Conservation (phyloP, 257 asterid species). For the Gynochthodes officinalis region DNA sequence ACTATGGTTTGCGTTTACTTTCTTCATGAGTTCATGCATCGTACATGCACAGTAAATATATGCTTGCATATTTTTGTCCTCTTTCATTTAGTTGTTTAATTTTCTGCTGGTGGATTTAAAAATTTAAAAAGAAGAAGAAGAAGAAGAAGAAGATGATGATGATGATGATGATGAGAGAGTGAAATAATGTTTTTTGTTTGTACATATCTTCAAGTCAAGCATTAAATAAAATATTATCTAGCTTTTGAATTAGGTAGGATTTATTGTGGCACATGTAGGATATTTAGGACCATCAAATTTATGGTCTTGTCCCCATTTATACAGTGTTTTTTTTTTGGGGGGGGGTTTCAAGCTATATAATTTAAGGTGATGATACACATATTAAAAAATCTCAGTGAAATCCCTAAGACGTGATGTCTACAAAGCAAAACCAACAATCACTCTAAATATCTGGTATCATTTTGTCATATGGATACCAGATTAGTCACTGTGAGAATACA, state of each 20-base stretch:
- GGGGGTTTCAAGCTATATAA: too few species aligned
- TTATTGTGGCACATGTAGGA: constrained; percentile 30
- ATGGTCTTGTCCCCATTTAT: constrained; percentile 51
- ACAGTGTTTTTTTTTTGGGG: constrained; percentile 35
- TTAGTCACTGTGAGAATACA: too few species aligned
- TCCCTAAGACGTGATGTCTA: too few species aligned
- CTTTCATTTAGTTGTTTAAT: neutral
- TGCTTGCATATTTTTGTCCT: neutral
- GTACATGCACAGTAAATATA: too few species aligned
- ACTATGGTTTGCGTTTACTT: neutral
- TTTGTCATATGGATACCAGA: too few species aligned
- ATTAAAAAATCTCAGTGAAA: too few species aligned
- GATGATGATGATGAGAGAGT: too few species aligned
- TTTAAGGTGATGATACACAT: too few species aligned
- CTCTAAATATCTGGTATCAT: too few species aligned
- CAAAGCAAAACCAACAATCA: too few species aligned
- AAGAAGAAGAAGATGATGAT: too few species aligned
- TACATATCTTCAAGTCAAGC: neutral
- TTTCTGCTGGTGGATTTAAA: neutral
- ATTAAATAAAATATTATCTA: neutral
- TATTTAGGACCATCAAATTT: constrained; percentile 28
- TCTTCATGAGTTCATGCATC: neutral
- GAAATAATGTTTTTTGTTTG: too few species aligned
- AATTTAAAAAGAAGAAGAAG: neutral
- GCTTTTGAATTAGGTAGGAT: neutral